Percentiles rank a stretch among this genome's conserved stretches.
Evolutionary conservation across 2,329 filamentous ascomycete species (phyloP).

Genomic region (Cordyceps farinosa): DNA sequence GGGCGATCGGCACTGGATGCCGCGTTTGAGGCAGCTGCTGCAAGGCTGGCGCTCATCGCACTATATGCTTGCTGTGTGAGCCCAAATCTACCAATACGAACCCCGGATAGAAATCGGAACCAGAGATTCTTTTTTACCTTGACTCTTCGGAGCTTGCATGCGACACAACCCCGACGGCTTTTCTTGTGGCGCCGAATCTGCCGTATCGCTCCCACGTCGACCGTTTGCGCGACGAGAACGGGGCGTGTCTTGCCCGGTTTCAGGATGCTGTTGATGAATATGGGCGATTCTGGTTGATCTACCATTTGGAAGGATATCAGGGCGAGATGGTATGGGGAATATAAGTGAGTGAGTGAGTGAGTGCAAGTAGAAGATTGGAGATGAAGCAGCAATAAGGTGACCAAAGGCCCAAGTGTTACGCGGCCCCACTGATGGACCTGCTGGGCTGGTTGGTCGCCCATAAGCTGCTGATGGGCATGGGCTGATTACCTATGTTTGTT

Average conservation of each 20-base stretch:
- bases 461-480: no score
- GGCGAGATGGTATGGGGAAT: background rate
- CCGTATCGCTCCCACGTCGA: background rate
- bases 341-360: no score
- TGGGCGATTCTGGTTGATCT: background rate
- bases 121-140: conserved; percentile 23
- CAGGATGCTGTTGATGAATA: conserved; percentile 2
- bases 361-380: no score
- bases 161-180: conserved; percentile 27
- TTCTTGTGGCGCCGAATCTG: conserved; percentile 24
- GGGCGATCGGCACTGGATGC: conserved; percentile 20
- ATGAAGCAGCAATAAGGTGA: no score
- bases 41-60: conserved; percentile 30
- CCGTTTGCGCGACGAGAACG: background rate
- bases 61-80: conserved; percentile 17
- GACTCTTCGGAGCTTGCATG: conserved; percentile 30
- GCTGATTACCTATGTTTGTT: no score
- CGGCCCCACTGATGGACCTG: no score
- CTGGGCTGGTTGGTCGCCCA: no score
- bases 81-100: background rate
- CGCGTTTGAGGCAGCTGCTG: conserved; percentile 27
- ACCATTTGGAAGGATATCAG: background rate
- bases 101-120: no score
- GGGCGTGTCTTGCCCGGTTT: background rate
- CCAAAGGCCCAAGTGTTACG: no score